These are phyloP conservation scores for Neurospora crassa DNA, from an alignment of 2,329 filamentous ascomycete genomes.

Conservation along the genomic window DNA sequence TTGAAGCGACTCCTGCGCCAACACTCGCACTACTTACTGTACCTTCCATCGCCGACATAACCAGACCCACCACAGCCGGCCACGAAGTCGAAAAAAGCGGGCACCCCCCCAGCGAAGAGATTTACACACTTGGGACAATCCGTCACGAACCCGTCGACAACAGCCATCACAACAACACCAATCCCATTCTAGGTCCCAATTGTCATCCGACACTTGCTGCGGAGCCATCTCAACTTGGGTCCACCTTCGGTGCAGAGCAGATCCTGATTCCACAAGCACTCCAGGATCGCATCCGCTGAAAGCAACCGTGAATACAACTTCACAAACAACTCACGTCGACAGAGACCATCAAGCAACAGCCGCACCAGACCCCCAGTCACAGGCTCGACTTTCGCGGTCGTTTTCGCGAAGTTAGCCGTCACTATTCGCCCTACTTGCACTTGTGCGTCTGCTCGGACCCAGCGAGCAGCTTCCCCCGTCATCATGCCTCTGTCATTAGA, in stretches of 20 bases:
- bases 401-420: slow-evolving; percentile 14
- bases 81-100: neutral
- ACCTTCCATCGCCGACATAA: neutral
- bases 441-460: slow-evolving; percentile 23
- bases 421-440: slow-evolving; percentile 16
- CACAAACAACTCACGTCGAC: neutral
- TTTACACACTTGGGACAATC: neutral
- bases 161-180: slow-evolving; percentile 4
- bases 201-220: slow-evolving; percentile 1
- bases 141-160: slow-evolving; percentile 2
- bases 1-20: neutral
- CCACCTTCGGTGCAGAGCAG: slow-evolving; percentile 17
- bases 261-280: slow-evolving; percentile 6
- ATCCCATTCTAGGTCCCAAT: neutral
- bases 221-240: neutral
- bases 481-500: slow-evolving; percentile 77
- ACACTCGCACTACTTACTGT: neutral
- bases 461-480: slow-evolving; percentile 26
- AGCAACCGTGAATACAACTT: neutral
- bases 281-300: slow-evolving; percentile 10
- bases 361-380: neutral
- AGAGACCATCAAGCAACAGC: neutral
- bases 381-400: slow-evolving; percentile 16
- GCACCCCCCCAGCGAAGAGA: neutral
- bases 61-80: neutral